Conservation (phyloP, 768 basidiomycete genomes). For the Pleurotus salmoneostramineus region DNA sequence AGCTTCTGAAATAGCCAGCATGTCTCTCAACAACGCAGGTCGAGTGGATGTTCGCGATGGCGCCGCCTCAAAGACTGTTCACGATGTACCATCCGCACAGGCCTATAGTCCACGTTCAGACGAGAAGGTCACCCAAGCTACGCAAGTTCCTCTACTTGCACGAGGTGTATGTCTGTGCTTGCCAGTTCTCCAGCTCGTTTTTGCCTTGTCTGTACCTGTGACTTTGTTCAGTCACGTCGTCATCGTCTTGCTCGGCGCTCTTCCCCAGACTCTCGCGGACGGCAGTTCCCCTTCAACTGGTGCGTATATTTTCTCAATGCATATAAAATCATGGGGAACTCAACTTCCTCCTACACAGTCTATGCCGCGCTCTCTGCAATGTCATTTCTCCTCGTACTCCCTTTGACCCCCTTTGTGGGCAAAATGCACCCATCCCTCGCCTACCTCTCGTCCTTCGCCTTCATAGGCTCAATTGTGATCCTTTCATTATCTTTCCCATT, state of each 20-base stretch:
- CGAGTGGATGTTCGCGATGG: too few relatives aligned
- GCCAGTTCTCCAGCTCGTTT: slow-evolving; percentile 59
- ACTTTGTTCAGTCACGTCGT: slow-evolving; percentile 50
- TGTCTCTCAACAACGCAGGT: too few relatives aligned
- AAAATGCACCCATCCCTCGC: slow-evolving; percentile 33
- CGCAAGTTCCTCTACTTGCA: neutral
- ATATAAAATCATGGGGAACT: neutral
- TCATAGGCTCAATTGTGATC: slow-evolving; percentile 40
- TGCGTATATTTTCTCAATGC: slow-evolving; percentile 24
- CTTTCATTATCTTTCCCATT: slow-evolving; percentile 57
- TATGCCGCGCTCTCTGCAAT: slow-evolving; percentile 44
- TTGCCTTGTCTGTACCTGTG: slow-evolving; percentile 50
- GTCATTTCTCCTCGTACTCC: slow-evolving; percentile 49
- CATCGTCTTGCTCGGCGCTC: slow-evolving; percentile 39
- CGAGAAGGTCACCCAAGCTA: neutral
- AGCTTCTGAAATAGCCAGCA: neutral
- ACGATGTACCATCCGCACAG: too few relatives aligned
- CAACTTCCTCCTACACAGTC: slow-evolving; percentile 28
- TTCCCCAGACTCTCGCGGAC: slow-evolving; percentile 59
- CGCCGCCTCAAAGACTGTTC: too few relatives aligned
- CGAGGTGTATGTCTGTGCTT: slow-evolving; percentile 26
- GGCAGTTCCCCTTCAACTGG: slow-evolving; percentile 48
- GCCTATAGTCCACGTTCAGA: neutral
- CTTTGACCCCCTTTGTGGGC: slow-evolving; percentile 61
- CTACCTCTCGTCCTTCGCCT: slow-evolving; percentile 28